Base-by-base conservation (phyloP, 768 basidiomycete genomes). In the Leccinellum albellum region DNA sequence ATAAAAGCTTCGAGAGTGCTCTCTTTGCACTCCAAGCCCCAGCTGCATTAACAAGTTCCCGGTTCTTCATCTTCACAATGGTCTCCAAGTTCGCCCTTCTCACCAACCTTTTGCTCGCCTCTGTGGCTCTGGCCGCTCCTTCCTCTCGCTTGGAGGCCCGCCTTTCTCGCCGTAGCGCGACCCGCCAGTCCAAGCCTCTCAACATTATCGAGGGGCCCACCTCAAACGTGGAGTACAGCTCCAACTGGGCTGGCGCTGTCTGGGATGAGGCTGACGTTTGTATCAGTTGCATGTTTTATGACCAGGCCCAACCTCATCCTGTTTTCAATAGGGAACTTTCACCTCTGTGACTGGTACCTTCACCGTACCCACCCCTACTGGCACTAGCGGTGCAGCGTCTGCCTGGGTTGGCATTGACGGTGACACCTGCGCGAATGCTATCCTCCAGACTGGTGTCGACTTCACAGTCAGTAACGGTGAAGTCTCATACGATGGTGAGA, bases 171-270 rank as follows among this genome's bases (percentile, higher is more conserved):
- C 65, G 59, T 48, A 48, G 57, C 49, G 50, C 53, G 45, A 24
- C 10, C n/a, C 60, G 57, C 40, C 66, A 59, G 21, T 61, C 64
- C 2, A 51, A 50, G 17, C 64, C 47, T n/a, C 12, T 55, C 29
- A 50, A 55, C 42, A 49, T 28, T 24, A 0, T 61, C 17, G 55
- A 53, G 40, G 20, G 40, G n/a, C 0, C 40, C 20, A 42, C 40
- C 3, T 20, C 44, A 3, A n/a, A 50, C 24, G 37, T 57, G 24
- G 20, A 52, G 32, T 69, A 69, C 54, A 59, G 54, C 32, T n/a
- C 26, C 26, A 66, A 59, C 48, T 68, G 67, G 62, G 55, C 64
- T 45, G 66, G 65, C 46, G 67, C 58, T 53, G 24, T 60, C 31
- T 57, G 33, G 64, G 46, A 0, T 0, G 48, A 60, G 60, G 29